Evolutionary conservation across 176 grass and related monocot genomes (phyloP).

Genomic region (Musa acuminata): DNA sequence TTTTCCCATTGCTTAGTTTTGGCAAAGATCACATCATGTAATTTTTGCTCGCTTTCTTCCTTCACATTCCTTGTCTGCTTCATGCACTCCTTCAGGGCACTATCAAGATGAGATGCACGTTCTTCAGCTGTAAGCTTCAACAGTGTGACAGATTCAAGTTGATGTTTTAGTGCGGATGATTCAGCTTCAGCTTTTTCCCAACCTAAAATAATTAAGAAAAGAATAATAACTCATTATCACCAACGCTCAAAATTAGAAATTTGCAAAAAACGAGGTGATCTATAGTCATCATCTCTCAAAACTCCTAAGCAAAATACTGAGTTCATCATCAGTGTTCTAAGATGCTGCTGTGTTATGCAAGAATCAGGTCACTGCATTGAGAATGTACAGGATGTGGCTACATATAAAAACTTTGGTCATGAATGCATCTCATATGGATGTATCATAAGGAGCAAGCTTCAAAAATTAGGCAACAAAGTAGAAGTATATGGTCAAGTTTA

Average conservation of each 20-base stretch:
- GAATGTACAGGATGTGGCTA: background rate
- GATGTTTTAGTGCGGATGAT: conserved; percentile 75
- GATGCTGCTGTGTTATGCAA: background rate
- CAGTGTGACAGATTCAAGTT: conserved; percentile 92
- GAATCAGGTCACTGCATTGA: background rate
- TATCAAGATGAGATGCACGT: conserved; percentile 84
- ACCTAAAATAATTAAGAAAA: conserved; percentile 35
- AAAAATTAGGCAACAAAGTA: background rate
- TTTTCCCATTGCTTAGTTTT: conserved; percentile 98
- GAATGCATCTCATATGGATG: background rate
- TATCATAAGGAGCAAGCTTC: background rate
- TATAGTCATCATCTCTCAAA: background rate
- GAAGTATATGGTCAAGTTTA: background rate
- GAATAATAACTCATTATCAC: background rate
- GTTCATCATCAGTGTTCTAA: no score
- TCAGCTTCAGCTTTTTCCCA: conserved; percentile 99
- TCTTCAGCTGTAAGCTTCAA: conserved; percentile 79
- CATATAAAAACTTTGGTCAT: background rate
- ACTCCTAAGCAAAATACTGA: no score
- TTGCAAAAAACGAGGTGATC: background rate
- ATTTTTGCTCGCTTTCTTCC: conserved; percentile 95
- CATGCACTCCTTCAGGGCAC: conserved; percentile 98
- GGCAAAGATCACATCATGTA: conserved; percentile 91
- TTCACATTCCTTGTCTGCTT: conserved; percentile 92
- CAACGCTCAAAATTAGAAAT: background rate